phyloP scores from a whole-genome alignment of 75 land plant genomes.

The Adiantum capillusveneris region DNA sequence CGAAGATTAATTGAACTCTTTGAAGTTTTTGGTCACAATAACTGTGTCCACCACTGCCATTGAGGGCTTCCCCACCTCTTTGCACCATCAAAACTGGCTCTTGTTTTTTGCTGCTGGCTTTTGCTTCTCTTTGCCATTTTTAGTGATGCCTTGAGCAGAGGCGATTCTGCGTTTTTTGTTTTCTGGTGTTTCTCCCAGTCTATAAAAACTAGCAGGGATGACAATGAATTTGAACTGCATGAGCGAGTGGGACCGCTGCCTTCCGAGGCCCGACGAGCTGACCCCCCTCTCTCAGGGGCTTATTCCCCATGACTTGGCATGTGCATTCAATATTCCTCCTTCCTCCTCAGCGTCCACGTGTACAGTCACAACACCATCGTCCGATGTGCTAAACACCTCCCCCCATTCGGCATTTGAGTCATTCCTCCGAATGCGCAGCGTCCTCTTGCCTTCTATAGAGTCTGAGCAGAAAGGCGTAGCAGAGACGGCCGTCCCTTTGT shows the following conservation, averaged over 20 bases:
- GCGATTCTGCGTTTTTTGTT: no score
- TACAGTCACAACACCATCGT: no score
- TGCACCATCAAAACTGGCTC: no score
- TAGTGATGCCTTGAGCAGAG: no score
- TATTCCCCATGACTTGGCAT: conserved; percentile 67
- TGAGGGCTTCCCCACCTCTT: no score
- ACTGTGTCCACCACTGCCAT: no score
- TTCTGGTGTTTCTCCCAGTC: no score
- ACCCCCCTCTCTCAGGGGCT: conserved; percentile 58
- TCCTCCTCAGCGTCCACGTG: conserved; percentile 18
- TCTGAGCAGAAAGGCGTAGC: conserved; percentile 1
- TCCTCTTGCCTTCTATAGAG: neutral
- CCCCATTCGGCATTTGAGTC: conserved; percentile 7
- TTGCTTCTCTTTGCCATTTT: no score
- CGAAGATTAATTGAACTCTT: no score
- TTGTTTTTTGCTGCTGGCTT: no score
- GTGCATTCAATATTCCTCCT: conserved; percentile 51
- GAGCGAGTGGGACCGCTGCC: conserved; percentile 63
- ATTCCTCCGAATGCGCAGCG: conserved; percentile 8
- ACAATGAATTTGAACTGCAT: conserved; percentile 18
- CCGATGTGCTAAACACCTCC: neutral
- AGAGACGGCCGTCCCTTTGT: neutral
- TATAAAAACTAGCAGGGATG: no score
- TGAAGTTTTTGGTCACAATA: no score
- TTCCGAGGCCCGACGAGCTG: conserved; percentile 54